These are phyloP conservation scores for Dysphania ambrosioides DNA, from an alignment of 148 eudicot species.

Conservation along the genomic window DNA sequence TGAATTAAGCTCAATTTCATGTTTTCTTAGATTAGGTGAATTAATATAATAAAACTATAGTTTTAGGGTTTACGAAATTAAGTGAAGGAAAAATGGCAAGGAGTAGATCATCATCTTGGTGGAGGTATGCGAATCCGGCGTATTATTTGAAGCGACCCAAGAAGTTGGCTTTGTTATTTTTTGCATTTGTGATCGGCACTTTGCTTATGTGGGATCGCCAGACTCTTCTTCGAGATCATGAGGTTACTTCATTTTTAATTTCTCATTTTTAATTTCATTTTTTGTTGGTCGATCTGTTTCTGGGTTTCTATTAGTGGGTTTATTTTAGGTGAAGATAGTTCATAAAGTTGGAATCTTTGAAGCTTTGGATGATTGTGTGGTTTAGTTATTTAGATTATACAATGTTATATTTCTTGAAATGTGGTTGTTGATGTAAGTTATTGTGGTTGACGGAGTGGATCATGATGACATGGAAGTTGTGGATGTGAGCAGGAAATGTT, in stretches of 20 bases:
- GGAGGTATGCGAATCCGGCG: slow-evolving; percentile 75
- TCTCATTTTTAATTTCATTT: not conserved
- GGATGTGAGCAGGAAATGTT: slow-evolving; percentile 2
- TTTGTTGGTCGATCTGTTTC: not conserved
- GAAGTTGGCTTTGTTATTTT: slow-evolving; percentile 69
- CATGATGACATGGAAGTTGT: not conserved
- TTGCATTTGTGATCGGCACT: slow-evolving; percentile 54
- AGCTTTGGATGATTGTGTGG: not conserved
- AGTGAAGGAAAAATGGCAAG: slow-evolving; percentile 52
- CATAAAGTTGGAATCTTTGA: not conserved
- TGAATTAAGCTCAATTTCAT: no score
- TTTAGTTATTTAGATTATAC: not conserved
- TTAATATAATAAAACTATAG: not conserved
- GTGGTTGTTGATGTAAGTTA: not conserved
- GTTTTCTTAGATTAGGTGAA: no score
- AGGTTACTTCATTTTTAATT: slow-evolving; percentile 50
- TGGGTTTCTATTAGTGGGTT: not conserved
- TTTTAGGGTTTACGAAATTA: slow-evolving; percentile 9
- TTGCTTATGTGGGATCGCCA: slow-evolving; percentile 92
- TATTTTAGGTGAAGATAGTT: not conserved
- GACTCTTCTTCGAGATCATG: slow-evolving; percentile 70
- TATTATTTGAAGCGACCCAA: slow-evolving; percentile 93
- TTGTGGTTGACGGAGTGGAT: not conserved
- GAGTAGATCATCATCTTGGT: slow-evolving; percentile 63
- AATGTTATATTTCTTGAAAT: not conserved